Conservation (phyloP, 208 protist genomes). For the Leishmania mexicana region DNA sequence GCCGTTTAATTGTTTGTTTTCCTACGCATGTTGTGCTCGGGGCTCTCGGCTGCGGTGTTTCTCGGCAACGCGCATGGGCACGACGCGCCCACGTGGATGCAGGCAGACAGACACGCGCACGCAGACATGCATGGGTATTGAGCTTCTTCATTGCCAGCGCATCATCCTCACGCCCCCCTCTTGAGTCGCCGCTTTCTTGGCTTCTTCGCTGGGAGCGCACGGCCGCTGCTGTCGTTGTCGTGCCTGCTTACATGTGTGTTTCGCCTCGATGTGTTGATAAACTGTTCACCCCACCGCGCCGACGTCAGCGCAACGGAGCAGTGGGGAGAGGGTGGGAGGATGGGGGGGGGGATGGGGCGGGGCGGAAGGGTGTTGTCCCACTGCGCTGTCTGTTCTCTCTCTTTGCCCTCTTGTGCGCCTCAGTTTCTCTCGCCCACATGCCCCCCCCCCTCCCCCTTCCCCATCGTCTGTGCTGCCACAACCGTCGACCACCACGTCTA, state of each 20-base stretch:
- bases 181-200: neutral
- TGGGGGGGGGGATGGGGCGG: too few relatives aligned
- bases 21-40: too few relatives aligned
- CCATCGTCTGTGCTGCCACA: neutral
- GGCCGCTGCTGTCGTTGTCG: neutral
- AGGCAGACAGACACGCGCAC: too few relatives aligned
- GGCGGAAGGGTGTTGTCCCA: neutral
- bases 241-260: neutral
- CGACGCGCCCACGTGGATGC: too few relatives aligned
- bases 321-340: neutral
- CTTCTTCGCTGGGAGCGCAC: neutral
- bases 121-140: too few relatives aligned
- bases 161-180: neutral
- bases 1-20: too few relatives aligned
- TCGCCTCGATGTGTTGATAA: too few relatives aligned
- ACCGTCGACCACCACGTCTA: neutral
- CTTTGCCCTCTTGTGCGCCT: neutral
- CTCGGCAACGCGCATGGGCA: too few relatives aligned
- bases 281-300: neutral
- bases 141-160: neutral
- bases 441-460: too few relatives aligned
- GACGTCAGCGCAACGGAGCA: neutral
- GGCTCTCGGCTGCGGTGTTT: too few relatives aligned
- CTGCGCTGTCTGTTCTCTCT: neutral
- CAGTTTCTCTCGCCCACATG: neutral